Percentiles rank a stretch among this genome's conserved stretches.
Evolutionary conservation across 2,329 filamentous ascomycete species (phyloP).

Genomic region (Fusarium ramigenum): DNA sequence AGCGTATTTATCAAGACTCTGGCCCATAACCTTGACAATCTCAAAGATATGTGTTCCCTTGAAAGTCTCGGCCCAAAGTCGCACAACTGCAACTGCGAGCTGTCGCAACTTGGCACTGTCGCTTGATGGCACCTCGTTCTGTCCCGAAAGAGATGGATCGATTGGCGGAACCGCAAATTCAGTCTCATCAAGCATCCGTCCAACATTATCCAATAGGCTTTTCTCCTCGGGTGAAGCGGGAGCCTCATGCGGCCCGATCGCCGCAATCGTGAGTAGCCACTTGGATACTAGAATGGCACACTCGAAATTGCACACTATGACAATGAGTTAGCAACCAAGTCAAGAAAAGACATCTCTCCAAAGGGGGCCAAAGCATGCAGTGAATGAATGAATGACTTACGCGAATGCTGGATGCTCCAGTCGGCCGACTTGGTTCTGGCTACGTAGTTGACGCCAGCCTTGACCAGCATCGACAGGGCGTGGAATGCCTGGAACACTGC

Average conservation of each 20-base stretch:
- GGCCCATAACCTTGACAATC: constrained; percentile 66
- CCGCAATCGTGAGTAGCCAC: constrained; percentile 66
- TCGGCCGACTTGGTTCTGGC: constrained; percentile 68
- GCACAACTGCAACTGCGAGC: constrained; percentile 65
- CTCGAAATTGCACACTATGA: constrained; percentile 66
- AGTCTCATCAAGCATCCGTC: constrained; percentile 69
- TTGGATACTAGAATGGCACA: constrained; percentile 69
- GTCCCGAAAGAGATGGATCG: constrained; percentile 62
- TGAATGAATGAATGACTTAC: constrained; percentile 55
- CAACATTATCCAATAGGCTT: constrained; percentile 64
- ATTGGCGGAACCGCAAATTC: constrained; percentile 67
- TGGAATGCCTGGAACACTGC: constrained; percentile 75
- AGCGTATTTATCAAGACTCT: constrained; percentile 65
- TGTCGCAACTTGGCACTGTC: constrained; percentile 64
- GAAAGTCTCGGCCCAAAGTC: constrained; percentile 70
- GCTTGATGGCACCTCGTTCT: constrained; percentile 55
- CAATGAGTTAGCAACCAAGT: constrained; percentile 23
- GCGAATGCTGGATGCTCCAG: constrained; percentile 71
- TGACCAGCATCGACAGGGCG: constrained; percentile 73
- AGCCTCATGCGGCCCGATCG: constrained; percentile 60
- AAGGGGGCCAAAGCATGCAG: not conserved
- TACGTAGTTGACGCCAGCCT: constrained; percentile 69
- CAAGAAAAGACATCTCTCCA: not conserved
- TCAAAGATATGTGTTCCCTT: constrained; percentile 70
- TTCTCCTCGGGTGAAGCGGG: constrained; percentile 63